A percentile compares a stretch with the other conserved stretches of the same genome.
Conservation (phyloP, 352 stramenopile genomes). For the Chrysophaeum taylorii region DNA sequence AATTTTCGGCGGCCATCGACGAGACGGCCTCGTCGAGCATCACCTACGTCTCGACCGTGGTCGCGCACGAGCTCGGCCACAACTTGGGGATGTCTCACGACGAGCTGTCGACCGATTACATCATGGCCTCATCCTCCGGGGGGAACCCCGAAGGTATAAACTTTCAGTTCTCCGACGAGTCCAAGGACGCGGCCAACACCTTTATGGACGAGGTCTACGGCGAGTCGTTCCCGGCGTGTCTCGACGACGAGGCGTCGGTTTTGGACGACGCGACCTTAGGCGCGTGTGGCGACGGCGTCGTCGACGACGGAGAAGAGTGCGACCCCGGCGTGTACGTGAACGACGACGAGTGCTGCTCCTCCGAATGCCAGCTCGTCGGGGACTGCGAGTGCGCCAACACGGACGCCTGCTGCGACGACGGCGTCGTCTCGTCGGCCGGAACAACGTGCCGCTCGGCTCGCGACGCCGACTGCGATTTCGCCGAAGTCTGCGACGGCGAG, state of each 20-base stretch:
- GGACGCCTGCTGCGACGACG: neutral
- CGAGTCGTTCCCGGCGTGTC: neutral
- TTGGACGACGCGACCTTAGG: neutral
- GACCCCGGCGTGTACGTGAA: neutral
- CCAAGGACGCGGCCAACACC: neutral
- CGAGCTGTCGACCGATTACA: neutral
- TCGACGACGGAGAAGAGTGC: neutral
- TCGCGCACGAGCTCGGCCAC: slow-evolving; percentile 25
- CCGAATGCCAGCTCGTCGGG: neutral
- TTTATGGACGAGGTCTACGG: neutral
- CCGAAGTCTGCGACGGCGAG: neutral
- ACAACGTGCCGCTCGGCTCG: neutral
- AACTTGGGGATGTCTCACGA: slow-evolving; percentile 21
- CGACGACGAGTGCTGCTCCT: neutral
- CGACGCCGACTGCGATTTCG: neutral
- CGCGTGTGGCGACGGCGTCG: slow-evolving; percentile 6
- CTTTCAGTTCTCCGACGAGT: neutral
- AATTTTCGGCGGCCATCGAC: neutral
- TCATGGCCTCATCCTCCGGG: too few relatives aligned
- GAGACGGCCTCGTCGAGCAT: neutral
- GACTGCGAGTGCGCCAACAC: neutral
- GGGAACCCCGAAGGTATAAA: too few relatives aligned
- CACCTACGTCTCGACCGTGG: neutral
- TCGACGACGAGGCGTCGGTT: neutral
- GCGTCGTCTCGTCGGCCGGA: neutral